Conservation (phyloP, 140 eudicot genomes). For the Flaveria floridana region DNA sequence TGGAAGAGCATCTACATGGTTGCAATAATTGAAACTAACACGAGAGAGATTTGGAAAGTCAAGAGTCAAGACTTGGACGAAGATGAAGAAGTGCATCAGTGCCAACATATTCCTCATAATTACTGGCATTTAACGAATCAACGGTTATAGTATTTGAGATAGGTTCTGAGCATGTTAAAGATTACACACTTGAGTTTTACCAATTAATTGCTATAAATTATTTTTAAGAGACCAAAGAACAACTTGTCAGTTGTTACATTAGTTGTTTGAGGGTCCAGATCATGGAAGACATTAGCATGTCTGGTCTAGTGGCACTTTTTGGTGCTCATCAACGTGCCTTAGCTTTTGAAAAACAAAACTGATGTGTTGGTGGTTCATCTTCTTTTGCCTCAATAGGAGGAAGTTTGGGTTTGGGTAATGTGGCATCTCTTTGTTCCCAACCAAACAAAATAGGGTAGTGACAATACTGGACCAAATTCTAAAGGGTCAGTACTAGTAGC, state of each 20-base stretch:
- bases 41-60: neutral
- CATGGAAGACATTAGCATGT: too few relatives aligned
- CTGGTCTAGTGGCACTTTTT: too few relatives aligned
- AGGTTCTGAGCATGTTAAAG: neutral
- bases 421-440: neutral
- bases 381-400: neutral
- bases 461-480: neutral
- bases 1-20: neutral
- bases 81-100: too few relatives aligned
- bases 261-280: neutral
- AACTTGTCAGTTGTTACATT: neutral
- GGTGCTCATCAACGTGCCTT: too few relatives aligned
- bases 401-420: neutral
- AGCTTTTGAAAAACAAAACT: too few relatives aligned
- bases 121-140: neutral
- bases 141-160: neutral
- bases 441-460: neutral
- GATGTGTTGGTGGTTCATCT: neutral
- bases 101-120: conserved; percentile 2
- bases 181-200: neutral
- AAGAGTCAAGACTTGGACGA: too few relatives aligned
- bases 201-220: too few relatives aligned
- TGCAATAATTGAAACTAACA: too few relatives aligned
- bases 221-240: neutral
- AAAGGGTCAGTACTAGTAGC: too few relatives aligned